phyloP scores from a whole-genome alignment of 2,329 filamentous ascomycete genomes.

The Pseudopithomyces maydicus region DNA sequence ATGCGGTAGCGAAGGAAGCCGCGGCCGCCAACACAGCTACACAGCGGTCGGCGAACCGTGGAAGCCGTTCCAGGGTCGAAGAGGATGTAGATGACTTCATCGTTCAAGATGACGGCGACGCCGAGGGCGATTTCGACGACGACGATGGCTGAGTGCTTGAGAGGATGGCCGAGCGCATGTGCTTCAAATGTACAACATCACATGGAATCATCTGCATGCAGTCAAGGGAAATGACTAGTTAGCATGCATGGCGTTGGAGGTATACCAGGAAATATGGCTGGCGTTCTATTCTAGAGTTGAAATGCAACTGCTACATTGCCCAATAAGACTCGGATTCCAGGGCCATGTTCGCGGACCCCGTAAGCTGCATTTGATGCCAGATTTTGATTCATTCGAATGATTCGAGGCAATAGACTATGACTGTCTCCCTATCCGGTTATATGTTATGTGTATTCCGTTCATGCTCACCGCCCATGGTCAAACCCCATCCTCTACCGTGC shows the following conservation, averaged over 20 bases:
- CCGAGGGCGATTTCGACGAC: slow-evolving; percentile 42
- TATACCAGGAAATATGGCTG: slow-evolving; percentile 20
- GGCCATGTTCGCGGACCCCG: not conserved
- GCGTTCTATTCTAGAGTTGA: not conserved
- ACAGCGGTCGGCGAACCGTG: slow-evolving; percentile 31
- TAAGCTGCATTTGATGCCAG: too few species aligned
- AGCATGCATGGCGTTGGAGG: slow-evolving; percentile 30
- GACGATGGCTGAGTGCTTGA: slow-evolving; percentile 13
- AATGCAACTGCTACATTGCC: not conserved
- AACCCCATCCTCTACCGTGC: too few species aligned
- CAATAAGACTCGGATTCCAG: not conserved
- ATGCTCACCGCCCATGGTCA: slow-evolving; percentile 8
- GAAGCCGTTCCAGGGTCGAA: slow-evolving; percentile 26
- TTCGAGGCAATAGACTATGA: not conserved
- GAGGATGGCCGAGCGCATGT: not conserved
- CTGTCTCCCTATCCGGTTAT: not conserved
- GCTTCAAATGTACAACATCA: slow-evolving; percentile 16
- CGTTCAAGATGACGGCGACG: slow-evolving; percentile 46
- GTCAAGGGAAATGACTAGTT: slow-evolving; percentile 12
- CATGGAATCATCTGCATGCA: not conserved
- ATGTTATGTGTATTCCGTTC: slow-evolving; percentile 3
- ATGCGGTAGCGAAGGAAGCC: slow-evolving; percentile 69
- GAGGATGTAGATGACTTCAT: slow-evolving; percentile 39
- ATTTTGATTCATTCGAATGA: too few species aligned
- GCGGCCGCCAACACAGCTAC: slow-evolving; percentile 47